Base-by-base conservation (phyloP, 225 moss, liverwort and hornwort species). In the Physcomitrellopsis africana region DNA sequence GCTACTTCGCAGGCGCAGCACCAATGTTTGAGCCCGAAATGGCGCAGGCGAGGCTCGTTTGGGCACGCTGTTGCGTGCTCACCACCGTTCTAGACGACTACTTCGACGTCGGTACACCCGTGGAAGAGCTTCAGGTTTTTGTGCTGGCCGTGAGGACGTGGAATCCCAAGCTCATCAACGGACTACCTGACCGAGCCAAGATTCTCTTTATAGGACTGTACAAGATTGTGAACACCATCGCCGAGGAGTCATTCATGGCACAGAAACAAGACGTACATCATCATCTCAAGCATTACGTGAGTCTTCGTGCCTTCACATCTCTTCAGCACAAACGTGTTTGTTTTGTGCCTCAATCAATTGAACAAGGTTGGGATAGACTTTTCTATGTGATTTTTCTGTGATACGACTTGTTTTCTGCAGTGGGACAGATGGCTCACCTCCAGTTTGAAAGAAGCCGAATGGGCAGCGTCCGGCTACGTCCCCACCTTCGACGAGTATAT, bases 361-460 rank as follows among this genome's bases (percentile, higher is more conserved):
- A 49, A 11, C 48, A 11, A 11, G 15, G 12, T 15, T 15, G 15
- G 12, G 48, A 49, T 49, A 37, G 32, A 37, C 32, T 37, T 37
- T 5, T 37, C 32, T 37, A 37, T 2, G 32, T 37, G 32, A 37
- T 37, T 4, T 37, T 37, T 2, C 32, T 37, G 32, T 37, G 4
- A 37, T 37, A 37, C 4, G 4, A 7, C 32, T 37, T 4, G 32
- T 37, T 37, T 37, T 37, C 32, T 42, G 70, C 75, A 92, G 90
- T 94, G 92, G 92, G 73, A 79, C 41, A 73, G 81, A 57, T 85
- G 65, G 79, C 45, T 95, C 43, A 80, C 84, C 3, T 75, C 88
- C 3, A 2, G n/a, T n/a, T 13, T 88, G 79, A 88, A 59, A 12
- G 93, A 93, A 73, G 91, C 89, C 7, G 89, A 91, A 68, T 91